Conservation (phyloP, 441 rosid species). For the Geranium incanum region DNA sequence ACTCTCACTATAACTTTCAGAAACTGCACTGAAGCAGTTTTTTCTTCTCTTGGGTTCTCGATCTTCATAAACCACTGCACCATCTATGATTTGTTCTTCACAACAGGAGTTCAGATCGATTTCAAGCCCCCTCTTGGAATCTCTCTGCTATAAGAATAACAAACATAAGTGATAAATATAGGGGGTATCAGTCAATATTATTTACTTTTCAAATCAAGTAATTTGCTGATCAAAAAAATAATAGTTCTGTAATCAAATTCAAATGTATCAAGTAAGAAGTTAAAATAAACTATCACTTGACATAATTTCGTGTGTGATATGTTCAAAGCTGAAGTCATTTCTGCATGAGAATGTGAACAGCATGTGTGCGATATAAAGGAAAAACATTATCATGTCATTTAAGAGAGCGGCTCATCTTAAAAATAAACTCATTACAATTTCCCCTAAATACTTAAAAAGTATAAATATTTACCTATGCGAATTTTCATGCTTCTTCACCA, state of each 20-base stretch:
- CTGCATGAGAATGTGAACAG: not conserved
- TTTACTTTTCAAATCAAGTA: too few species aligned
- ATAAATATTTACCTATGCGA: not conserved
- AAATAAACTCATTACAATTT: not conserved
- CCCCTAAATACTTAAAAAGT: not conserved
- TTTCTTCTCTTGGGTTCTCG: slow-evolving; percentile 15
- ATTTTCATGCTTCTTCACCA: not conserved
- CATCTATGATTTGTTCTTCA: not conserved
- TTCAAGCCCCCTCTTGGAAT: slow-evolving; percentile 9
- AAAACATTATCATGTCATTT: too few species aligned
- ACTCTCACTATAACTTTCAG: not conserved
- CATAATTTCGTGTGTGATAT: too few species aligned
- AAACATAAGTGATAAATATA: slow-evolving; percentile 2
- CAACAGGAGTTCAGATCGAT: slow-evolving; percentile 19
- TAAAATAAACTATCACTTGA: not conserved
- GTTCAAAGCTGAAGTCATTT: not conserved
- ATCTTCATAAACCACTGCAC: slow-evolving; percentile 4
- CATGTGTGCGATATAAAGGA: not conserved
- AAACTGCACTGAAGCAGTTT: slow-evolving; percentile 6
- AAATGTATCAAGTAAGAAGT: not conserved
- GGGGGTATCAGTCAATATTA: not conserved
- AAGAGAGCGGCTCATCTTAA: not conserved
- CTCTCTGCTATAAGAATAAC: slow-evolving; percentile 16
- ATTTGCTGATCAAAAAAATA: too few species aligned
- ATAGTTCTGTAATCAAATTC: not conserved